Evolutionary conservation across 2,329 filamentous ascomycete species (phyloP), one percentile per base, ranked within the genome.

Genomic region (Neurospora sp.): DNA sequence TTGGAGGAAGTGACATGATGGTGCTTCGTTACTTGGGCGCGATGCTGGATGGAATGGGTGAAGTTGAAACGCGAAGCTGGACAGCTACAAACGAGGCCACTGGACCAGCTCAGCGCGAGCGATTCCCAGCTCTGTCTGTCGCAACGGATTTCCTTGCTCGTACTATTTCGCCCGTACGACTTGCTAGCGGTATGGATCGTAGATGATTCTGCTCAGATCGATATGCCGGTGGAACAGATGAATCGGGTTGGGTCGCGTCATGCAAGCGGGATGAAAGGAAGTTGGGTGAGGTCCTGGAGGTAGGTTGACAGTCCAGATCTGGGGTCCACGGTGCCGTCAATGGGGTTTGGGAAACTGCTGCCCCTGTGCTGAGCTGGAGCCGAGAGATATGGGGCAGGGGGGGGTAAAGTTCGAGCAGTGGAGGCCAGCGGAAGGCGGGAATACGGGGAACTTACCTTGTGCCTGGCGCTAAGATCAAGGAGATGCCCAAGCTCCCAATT

Each of bases 1-100:
- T 95, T 73, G 92, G 90, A 75, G 87, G 82, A 73, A 88, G 80
- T 74, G 86, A 83, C 86, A 88, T 88, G 73, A 74, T 80, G 72
- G 73, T 72, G 33, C n/a, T 62, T 62, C 28, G 28, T 28, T 62
- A 15, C 66, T 33, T 41, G 28, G 17, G 38, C 46, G 66, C 66
- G 67, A 43, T 37, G 12, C 43, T 23, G 11, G 36, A 46, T 68
- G 41, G 68, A 62, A 69, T 68, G 68, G 23, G 41, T 19, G 46
- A 62, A 36, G 52, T 36, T 33, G 52, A 62, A 6, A 62, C 52
- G 23, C 52, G 52, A 62, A 62, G 52, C 46, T 57, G 46, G 46
- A 57, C 46, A 57, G 46, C 28, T 62, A 62, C 52, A 62, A 62
- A 23, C 19, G 43, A 52, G 43, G 43, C 43, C 43, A 28, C 43